Evolutionary conservation across 2,329 filamentous ascomycete species (phyloP), one percentile per base, ranked within the genome.

Genomic region (Phyllosticta citrichinensis): DNA sequence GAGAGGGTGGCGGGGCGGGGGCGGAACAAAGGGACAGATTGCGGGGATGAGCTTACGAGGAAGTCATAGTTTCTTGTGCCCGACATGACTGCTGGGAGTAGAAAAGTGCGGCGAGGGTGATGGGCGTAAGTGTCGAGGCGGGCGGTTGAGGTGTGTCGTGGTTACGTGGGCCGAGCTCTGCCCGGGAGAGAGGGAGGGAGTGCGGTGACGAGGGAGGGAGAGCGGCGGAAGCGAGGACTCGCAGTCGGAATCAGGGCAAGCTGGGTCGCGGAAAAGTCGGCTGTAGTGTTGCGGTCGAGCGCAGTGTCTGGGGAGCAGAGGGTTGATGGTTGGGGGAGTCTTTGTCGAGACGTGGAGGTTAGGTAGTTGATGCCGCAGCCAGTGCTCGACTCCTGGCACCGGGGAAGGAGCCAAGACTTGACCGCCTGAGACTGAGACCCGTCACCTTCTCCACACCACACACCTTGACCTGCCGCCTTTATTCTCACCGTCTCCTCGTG

Each of bases 1-100:
- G 22, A 22, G 22, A 22, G 22, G 22, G 30, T 54, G 35, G 50
- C 61, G 64, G 61, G 35, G 47, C 35, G 52, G 59, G 25, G 35
- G 27, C 35, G 19, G 58, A 19, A 35, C 52, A 33, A 30, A 35
- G 51, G 58, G 55, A 60, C 60, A 54, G 58, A 57, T 14, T 52
- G 24, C 12, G 33, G 64, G 62, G 65, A 64, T 54, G 56, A 64
- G 77, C 87, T 73, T 87, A 97, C 93, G 79, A 99, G 83, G 78
- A 97, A 97, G 78, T 99, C 94, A 79, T 99, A 99, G 82, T 99
- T 99, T 78, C 94, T 87, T 82, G 93, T 95, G 77, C 89, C 91
- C 71, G 94, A 92, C 94, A 99, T 99, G 66, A 65, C 74, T 69
- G 52, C 19, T 57, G 62, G 50, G 55, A 30, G 47, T 52, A 60